phyloP scores from a whole-genome alignment of 805 yeast species.

The Grigorovia humatica region DNA sequence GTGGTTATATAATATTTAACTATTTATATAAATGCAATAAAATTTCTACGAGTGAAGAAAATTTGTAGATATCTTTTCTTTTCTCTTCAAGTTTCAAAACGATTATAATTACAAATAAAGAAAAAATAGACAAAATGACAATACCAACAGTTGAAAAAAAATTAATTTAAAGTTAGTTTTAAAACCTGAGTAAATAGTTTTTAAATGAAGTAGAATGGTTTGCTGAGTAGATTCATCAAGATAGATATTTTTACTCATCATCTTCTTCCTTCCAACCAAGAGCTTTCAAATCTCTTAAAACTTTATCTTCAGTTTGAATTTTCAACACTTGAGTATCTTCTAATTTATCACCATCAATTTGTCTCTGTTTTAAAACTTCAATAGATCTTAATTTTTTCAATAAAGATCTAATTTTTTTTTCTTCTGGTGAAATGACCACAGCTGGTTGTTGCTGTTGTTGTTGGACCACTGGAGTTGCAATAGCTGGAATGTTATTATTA shows the following conservation, averaged over 20 bases:
- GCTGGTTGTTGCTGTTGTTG: neutral
- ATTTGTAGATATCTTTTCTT: neutral
- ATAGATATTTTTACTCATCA: neutral
- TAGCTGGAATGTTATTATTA: slow-evolving; percentile 1
- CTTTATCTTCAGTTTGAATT: slow-evolving; percentile 75
- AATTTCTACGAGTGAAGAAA: neutral
- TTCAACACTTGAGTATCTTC: slow-evolving; percentile 91
- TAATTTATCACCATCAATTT: slow-evolving; percentile 69
- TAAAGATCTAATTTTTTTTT: slow-evolving; percentile 82
- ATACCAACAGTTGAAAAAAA: neutral
- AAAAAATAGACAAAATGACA: neutral
- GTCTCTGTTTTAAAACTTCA: slow-evolving; percentile 77
- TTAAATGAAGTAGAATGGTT: too few relatives aligned
- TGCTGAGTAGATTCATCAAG: too few relatives aligned
- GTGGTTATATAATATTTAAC: neutral
- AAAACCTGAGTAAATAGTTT: too few relatives aligned
- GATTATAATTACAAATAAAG: neutral
- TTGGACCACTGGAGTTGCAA: neutral
- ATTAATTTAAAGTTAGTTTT: too few relatives aligned
- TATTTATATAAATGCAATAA: neutral
- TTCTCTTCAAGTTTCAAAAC: neutral
- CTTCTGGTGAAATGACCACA: slow-evolving; percentile 51
- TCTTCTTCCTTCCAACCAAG: slow-evolving; percentile 56
- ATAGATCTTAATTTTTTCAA: slow-evolving; percentile 94
- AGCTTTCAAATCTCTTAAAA: slow-evolving; percentile 59